Percentiles rank a stretch among this genome's conserved stretches.
These are phyloP conservation scores for Euphorbia schlechtendalii DNA, from an alignment of 441 rosid species.

Conservation along the genomic window DNA sequence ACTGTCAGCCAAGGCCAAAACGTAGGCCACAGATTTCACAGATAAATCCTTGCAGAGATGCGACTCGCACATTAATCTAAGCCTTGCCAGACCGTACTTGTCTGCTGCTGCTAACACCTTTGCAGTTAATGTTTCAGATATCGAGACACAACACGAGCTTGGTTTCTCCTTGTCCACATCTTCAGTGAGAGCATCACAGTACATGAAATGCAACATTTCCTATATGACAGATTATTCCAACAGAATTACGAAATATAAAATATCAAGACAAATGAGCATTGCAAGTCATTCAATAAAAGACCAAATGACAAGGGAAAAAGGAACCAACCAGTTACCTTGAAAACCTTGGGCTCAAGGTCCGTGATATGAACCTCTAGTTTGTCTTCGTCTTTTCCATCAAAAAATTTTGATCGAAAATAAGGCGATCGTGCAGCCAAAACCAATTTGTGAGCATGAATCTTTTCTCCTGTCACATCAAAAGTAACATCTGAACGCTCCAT, in stretches of 20 bases:
- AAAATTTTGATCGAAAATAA: conserved; percentile 31
- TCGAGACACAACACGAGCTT: conserved; percentile 28
- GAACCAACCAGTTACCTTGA: conserved; percentile 35
- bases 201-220: conserved; percentile 47
- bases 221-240: conserved; percentile 11
- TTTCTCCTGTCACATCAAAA: conserved; percentile 42
- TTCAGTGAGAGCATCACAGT: conserved; percentile 39
- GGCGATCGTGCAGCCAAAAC: conserved; percentile 50
- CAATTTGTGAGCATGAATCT: conserved; percentile 43
- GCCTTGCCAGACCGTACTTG: conserved; percentile 37
- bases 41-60: conserved; percentile 46
- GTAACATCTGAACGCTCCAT: conserved; percentile 41
- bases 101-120: conserved; percentile 49
- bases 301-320: neutral
- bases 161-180: conserved; percentile 37
- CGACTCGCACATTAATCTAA: conserved; percentile 41
- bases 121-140: conserved; percentile 31
- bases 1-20: conserved; percentile 41
- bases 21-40: conserved; percentile 34
- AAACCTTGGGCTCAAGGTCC: conserved; percentile 42
- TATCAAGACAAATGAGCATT: neutral
- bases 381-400: conserved; percentile 24
- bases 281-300: neutral
- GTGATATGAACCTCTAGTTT: conserved; percentile 29
- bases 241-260: neutral